phyloP scores from a whole-genome alignment of 257 asterid species.

The Capsicum pubescens region DNA sequence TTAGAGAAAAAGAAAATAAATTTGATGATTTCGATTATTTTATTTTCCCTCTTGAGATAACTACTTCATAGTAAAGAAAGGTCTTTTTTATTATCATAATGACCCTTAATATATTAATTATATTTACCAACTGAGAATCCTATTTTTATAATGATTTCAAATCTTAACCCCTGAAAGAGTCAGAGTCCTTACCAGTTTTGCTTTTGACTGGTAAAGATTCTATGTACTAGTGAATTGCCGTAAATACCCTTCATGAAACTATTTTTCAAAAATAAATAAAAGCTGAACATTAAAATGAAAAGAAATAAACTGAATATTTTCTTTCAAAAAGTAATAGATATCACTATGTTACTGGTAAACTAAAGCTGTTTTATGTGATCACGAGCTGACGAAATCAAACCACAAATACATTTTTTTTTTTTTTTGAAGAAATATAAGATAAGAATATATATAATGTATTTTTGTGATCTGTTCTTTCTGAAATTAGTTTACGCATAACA shows the following conservation, averaged over 20 bases:
- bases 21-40: background rate
- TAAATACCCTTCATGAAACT: conserved; percentile 30
- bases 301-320: too few species aligned
- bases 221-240: conserved; percentile 23
- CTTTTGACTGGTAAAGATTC: conserved; percentile 66
- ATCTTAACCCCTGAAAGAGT: conserved; percentile 33
- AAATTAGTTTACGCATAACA: too few species aligned
- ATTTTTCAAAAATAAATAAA: too few species aligned
- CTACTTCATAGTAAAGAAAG: conserved; percentile 24
- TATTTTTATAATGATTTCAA: conserved; percentile 28
- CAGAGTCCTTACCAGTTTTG: conserved; percentile 21
- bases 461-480: too few species aligned
- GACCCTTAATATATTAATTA: conserved; percentile 6
- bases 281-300: too few species aligned
- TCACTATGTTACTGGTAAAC: too few species aligned
- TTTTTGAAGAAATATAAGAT: too few species aligned
- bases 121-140: conserved; percentile 10
- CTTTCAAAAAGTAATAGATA: too few species aligned
- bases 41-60: background rate
- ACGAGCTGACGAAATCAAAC: too few species aligned
- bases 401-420: too few species aligned
- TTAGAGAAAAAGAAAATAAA: background rate
- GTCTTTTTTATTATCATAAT: background rate
- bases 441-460: too few species aligned
- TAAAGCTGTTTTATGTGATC: too few species aligned